Base-by-base conservation (phyloP, 140 eudicot species). In the Anethum foeniculum region DNA sequence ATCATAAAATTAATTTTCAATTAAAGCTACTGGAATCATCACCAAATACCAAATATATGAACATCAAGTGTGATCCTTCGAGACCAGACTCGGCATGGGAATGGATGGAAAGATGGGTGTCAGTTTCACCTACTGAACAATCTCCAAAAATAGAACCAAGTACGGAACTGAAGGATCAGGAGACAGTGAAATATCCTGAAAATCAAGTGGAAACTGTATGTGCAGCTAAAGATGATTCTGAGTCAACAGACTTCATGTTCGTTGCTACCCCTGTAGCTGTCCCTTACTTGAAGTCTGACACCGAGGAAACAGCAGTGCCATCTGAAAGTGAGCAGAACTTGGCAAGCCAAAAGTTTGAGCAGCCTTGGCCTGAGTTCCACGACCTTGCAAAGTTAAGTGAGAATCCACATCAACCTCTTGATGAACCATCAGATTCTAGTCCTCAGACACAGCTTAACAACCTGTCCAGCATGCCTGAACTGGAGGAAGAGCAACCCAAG, bases 81-180 rank as follows among this genome's bases (percentile, higher is more conserved):
- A 92, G 85, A 56, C 80, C 96, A 5, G 91, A 88, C 85, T 90
- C 93, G 5, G 94, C 98, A 56, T 94, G 98, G 98, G 87, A 82
- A 79, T 94, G 98, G 98, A 83, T 94, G 85, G 98, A 92, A 81
- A 88, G 96, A 58, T 94, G 98, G 98, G 89, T 88, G 93, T 77
- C 94, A 21, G 91, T 77, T 80, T 90, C 98, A 76, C 56, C 93
- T 71, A 81, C 86, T 2, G 81, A 83, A 44, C 88, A 80, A 81
- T 25, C 80, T 13, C 86, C 23, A 5, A 78, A 82, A 27, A 72
- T 77, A 18, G 90, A 83, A 83, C 69, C 82, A 44, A 79, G 27
- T 60, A 60, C 49, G 38, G 86, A 75, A 46, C 58, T 62, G 30
- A 85, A 81, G 54, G 82, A 82, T 25, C 86, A 87, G 67, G 83